phyloP scores from a whole-genome alignment of 2,329 filamentous ascomycete species.

The Phialophora macrospora region DNA sequence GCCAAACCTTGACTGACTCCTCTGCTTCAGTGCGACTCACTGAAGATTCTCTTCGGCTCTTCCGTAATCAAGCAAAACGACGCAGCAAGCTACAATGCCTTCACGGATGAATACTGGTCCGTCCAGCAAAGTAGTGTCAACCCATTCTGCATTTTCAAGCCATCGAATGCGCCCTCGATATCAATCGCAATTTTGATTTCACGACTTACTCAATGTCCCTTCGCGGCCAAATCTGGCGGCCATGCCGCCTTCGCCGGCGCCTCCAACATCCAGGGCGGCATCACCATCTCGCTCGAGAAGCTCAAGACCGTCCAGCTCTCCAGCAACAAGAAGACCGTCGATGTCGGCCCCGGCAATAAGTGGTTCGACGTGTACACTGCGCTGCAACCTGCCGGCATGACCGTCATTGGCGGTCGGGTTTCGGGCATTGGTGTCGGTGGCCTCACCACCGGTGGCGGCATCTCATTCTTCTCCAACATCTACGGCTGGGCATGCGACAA shows the following conservation, averaged over 20 bases:
- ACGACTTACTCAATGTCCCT: constrained; percentile 46
- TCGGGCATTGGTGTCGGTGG: constrained; percentile 41
- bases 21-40: constrained; percentile 23
- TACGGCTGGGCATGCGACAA: constrained; percentile 40
- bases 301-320: constrained; percentile 42
- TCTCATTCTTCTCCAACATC: constrained; percentile 33
- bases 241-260: constrained; percentile 62
- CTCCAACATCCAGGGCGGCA: constrained; percentile 55
- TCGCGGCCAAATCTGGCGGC: constrained; percentile 63
- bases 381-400: constrained; percentile 43
- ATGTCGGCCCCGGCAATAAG: constrained; percentile 44
- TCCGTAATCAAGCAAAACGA: constrained; percentile 24
- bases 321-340: constrained; percentile 41
- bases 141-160: constrained; percentile 46
- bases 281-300: constrained; percentile 44
- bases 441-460: constrained; percentile 24
- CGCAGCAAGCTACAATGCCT: constrained; percentile 33
- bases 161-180: constrained; percentile 41
- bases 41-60: constrained; percentile 27
- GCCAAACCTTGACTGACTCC: neutral
- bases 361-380: constrained; percentile 46
- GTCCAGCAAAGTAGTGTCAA: constrained; percentile 45
- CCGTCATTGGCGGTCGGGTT: constrained; percentile 45
- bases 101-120: constrained; percentile 44
- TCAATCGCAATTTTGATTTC: constrained; percentile 44